A percentile compares a stretch with the other conserved stretches of the same genome.
These are phyloP conservation scores for Cercospora brassicicola DNA, from an alignment of 2,329 filamentous ascomycete genomes.

Conservation along the genomic window DNA sequence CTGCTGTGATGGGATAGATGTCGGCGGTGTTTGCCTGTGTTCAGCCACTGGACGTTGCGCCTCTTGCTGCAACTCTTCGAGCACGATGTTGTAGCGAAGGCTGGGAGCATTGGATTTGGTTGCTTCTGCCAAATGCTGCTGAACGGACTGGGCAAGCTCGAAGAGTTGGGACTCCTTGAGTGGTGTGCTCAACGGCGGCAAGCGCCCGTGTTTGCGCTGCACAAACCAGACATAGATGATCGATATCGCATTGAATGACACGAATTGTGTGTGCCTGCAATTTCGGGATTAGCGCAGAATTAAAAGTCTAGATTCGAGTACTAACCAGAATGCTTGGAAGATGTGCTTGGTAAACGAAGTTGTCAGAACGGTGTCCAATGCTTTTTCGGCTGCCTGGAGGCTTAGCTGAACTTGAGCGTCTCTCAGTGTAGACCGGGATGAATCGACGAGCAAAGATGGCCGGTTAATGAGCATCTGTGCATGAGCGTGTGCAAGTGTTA, in stretches of 20 bases:
- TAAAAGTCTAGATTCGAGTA: background rate
- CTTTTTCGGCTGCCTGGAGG: constrained; percentile 50
- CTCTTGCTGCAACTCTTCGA: constrained; percentile 54
- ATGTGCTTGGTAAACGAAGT: constrained; percentile 39
- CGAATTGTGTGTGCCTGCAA: constrained; percentile 19
- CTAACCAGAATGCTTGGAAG: constrained; percentile 56
- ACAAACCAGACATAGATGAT: constrained; percentile 58
- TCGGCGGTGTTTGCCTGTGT: constrained; percentile 1
- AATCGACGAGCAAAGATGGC: constrained; percentile 51
- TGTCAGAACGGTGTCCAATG: constrained; percentile 47
- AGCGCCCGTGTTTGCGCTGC: constrained; percentile 40
- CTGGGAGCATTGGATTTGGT: constrained; percentile 47
- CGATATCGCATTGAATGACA: constrained; percentile 45
- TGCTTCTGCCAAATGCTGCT: constrained; percentile 46
- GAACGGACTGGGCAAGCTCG: constrained; percentile 50
- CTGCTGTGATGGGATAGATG: background rate
- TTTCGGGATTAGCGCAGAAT: background rate
- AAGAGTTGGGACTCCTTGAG: constrained; percentile 38
- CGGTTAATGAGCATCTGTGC: constrained; percentile 59
- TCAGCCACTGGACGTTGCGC: constrained; percentile 35
- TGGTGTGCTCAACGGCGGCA: constrained; percentile 18
- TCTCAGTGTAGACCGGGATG: constrained; percentile 27
- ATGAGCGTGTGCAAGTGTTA: constrained; percentile 57
- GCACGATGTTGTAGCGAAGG: constrained; percentile 54
- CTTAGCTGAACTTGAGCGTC: constrained; percentile 47